Conservation (phyloP, 805 yeast genomes). For the Candida sphagnicola region DNA sequence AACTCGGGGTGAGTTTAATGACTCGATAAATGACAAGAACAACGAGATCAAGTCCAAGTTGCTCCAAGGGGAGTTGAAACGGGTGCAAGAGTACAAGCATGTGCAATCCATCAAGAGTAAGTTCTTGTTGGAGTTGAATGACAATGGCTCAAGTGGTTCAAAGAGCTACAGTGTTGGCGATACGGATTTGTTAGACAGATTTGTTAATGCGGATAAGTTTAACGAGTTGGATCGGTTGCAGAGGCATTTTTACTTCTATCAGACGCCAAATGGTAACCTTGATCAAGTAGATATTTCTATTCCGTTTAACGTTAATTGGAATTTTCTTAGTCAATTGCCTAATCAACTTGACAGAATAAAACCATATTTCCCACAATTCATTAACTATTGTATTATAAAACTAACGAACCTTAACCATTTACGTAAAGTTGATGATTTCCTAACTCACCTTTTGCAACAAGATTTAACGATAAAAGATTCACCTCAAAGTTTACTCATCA, state of each 20-base stretch:
- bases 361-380: neutral
- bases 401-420: neutral
- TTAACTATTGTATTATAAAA: neutral
- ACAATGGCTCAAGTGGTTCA: conserved; percentile 22
- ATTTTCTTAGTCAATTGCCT: neutral
- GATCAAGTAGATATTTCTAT: neutral
- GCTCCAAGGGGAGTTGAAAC: conserved; percentile 13
- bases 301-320: neutral
- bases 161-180: conserved; percentile 14
- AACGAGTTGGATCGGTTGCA: conserved; percentile 6
- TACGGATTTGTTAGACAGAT: conserved; percentile 7
- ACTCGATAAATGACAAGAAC: conserved; percentile 17
- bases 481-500: too few relatives aligned
- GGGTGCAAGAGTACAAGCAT: conserved; percentile 11
- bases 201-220: conserved; percentile 1
- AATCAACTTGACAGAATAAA: neutral
- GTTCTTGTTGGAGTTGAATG: conserved; percentile 26
- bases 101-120: conserved; percentile 11
- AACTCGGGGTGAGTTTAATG: conserved; percentile 24
- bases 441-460: neutral
- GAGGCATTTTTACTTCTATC: conserved; percentile 22
- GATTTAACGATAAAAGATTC: neutral
- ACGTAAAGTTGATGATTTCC: neutral
- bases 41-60: conserved; percentile 17
- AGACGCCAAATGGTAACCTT: conserved; percentile 2